A percentile compares a stretch with the other conserved stretches of the same genome.
Evolutionary conservation across 768 basidiomycete genomes (phyloP).

Genomic region (Nidularia sp.): DNA sequence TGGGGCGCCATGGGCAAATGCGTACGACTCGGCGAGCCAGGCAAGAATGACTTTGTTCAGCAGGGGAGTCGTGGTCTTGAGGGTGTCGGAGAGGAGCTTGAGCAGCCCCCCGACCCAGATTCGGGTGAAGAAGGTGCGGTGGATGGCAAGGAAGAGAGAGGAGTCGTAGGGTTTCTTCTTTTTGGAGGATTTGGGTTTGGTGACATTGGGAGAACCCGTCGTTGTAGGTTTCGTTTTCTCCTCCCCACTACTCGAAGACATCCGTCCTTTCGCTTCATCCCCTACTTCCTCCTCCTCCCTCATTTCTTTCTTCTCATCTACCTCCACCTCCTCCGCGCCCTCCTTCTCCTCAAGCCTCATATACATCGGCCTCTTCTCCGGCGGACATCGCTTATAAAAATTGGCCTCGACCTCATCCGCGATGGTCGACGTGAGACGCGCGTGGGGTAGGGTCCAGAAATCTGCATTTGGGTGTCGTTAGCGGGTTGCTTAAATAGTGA

Average conservation of each 20-base stretch:
- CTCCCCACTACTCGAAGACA: no score
- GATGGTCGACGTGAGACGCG: conserved; percentile 29
- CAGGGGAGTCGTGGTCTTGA: conserved; percentile 52
- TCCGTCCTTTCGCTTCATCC: no score
- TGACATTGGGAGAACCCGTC: neutral
- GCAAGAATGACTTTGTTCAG: conserved; percentile 56
- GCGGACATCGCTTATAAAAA: conserved; percentile 48
- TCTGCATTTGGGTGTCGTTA: conserved; percentile 24
- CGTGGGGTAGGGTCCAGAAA: conserved; percentile 45
- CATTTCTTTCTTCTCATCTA: no score
- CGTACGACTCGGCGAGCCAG: conserved; percentile 51
- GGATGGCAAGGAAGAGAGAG: conserved; percentile 45
- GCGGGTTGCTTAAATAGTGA: no score
- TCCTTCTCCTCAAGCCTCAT: no score
- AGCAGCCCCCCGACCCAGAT: conserved; percentile 47
- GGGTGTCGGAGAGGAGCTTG: conserved; percentile 28
- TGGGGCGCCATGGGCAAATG: conserved; percentile 27
- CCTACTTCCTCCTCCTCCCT: no score
- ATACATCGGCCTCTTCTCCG: conserved; percentile 34
- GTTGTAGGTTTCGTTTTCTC: neutral
- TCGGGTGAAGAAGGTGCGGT: conserved; percentile 38
- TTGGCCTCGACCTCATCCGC: conserved; percentile 38
- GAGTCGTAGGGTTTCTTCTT: conserved; percentile 29
- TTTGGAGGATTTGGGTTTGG: no score
- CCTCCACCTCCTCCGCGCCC: no score